Evolutionary conservation across 345 rosid genomes (phyloP), one percentile per base, ranked within the genome.

Genomic region (Ailanthus altissimus): DNA sequence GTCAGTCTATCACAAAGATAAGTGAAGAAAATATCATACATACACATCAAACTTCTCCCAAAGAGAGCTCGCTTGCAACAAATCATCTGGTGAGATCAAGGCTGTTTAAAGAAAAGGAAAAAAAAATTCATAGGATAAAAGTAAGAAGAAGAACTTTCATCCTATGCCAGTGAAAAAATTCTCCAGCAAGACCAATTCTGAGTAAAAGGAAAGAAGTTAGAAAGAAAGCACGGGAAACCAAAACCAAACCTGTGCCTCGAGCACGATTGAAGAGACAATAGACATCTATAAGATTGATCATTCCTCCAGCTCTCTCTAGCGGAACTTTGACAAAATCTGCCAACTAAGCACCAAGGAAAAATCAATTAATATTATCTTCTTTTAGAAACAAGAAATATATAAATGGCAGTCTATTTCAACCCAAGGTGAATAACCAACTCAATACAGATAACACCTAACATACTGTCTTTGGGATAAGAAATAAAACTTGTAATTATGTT

Each of bases 21-120:
- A 63, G 51, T 25, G 28, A 62, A 65, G 60, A 74, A 58, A 67
- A 50, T n/a, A 61, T 79, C 79, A 60, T 77, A 84, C 90, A 73
- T 91, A 93, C 99, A 90, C 98, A 84, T 93, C 94, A 84, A 93
- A 93, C 77, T 92, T 93, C 85, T 89, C 94, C 98, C 99, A 94
- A 67, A 96, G 89, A 75, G 91, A 88, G 83, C 99, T 90, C 43
- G 99, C 99, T 88, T 86, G 94, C 85, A 87, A 79, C 89, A 93
- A 81, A 86, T 96, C 99, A 72, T 96, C 99, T 10, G 98, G 99
- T 21, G 99, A 96, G 59, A 93, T 96, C 87, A 96, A 81, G 76
- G 90, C 99, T 92, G 91, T 53, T 47, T 26, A 80, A 69, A 81
- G 71, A 57, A 23, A 4, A 16, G 3, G 14, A 62, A n/a, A 63